Evolutionary conservation across 768 basidiomycete species (phyloP).

Genomic region (Kwoniella newhampshirensis): DNA sequence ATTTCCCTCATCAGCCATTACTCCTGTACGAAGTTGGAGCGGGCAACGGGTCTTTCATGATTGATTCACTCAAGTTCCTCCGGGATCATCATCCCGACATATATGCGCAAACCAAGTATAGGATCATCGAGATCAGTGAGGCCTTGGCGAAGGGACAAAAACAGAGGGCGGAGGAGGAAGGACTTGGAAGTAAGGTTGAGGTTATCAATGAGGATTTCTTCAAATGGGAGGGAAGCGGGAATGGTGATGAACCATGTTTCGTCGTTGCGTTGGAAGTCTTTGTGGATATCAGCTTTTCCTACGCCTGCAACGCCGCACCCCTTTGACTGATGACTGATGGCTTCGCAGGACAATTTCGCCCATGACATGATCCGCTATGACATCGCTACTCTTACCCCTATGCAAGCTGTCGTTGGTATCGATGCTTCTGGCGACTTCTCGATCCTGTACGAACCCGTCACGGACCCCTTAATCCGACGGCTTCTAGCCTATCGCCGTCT

Average conservation of each 20-base stretch:
- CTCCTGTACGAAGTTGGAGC: conserved; percentile 97
- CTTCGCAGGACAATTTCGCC: conserved; percentile 84
- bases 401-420: conserved; percentile 78
- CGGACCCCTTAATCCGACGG: conserved; percentile 77
- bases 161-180: conserved; percentile 40
- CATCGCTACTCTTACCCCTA: conserved; percentile 70
- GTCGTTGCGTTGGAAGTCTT: conserved; percentile 94
- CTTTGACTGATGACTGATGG: not conserved
- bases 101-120: conserved; percentile 86
- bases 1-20: conserved; percentile 94
- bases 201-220: conserved; percentile 66
- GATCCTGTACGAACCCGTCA: conserved; percentile 75
- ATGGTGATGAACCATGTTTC: conserved; percentile 69
- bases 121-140: conserved; percentile 90
- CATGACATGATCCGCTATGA: conserved; percentile 95
- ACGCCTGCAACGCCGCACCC: too few relatives aligned
- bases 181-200: conserved; percentile 40
- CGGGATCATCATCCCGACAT: conserved; percentile 75
- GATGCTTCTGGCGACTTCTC: conserved; percentile 78
- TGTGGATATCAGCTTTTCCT: conserved; percentile 62
- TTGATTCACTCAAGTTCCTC: conserved; percentile 80
- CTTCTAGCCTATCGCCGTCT: conserved; percentile 67
- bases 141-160: conserved; percentile 71
- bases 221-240: conserved; percentile 54
- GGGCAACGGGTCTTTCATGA: conserved; percentile 91